Evolutionary conservation across 2,329 filamentous ascomycete genomes (phyloP).

Genomic region (Salinomyces thailandicus): DNA sequence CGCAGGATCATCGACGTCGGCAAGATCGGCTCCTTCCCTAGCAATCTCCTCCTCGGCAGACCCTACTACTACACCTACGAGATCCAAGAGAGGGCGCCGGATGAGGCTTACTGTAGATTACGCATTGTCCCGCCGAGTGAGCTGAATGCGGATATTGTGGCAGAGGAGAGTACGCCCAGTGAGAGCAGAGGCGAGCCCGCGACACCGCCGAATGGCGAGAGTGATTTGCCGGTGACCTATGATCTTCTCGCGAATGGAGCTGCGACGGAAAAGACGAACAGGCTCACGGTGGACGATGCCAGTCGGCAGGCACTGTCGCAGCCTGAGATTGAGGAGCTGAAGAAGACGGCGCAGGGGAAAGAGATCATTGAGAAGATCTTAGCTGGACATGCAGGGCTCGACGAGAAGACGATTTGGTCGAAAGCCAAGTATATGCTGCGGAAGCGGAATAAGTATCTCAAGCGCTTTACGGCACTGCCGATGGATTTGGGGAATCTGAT

Average conservation of each 20-base stretch:
- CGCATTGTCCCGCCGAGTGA: slow-evolving; percentile 72
- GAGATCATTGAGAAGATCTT: slow-evolving; percentile 90
- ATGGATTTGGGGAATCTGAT: slow-evolving; percentile 68
- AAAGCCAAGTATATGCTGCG: slow-evolving; percentile 91
- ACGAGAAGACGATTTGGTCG: slow-evolving; percentile 89
- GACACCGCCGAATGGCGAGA: slow-evolving; percentile 11
- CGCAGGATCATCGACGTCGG: slow-evolving; percentile 72
- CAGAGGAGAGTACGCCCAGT: slow-evolving; percentile 40
- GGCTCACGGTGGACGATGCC: slow-evolving; percentile 51
- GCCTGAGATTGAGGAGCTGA: slow-evolving; percentile 61
- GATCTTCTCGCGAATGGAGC: slow-evolving; percentile 34
- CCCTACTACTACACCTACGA: slow-evolving; percentile 90
- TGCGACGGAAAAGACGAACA: slow-evolving; percentile 49
- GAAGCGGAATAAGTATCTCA: slow-evolving; percentile 88
- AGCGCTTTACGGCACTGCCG: slow-evolving; percentile 74
- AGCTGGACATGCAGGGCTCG: slow-evolving; percentile 75
- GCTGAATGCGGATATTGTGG: slow-evolving; percentile 64
- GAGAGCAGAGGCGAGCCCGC: slow-evolving; percentile 23
- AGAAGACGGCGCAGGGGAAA: slow-evolving; percentile 62
- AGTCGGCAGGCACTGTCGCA: slow-evolving; percentile 64
- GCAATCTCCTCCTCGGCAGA: slow-evolving; percentile 81
- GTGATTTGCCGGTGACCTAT: slow-evolving; percentile 26
- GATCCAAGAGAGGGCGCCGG: slow-evolving; percentile 59
- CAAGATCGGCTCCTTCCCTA: slow-evolving; percentile 85
- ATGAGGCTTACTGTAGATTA: slow-evolving; percentile 56